These are phyloP conservation scores for Phyllosticta citrichinensis DNA, from an alignment of 2,329 filamentous ascomycete species.

Conservation along the genomic window DNA sequence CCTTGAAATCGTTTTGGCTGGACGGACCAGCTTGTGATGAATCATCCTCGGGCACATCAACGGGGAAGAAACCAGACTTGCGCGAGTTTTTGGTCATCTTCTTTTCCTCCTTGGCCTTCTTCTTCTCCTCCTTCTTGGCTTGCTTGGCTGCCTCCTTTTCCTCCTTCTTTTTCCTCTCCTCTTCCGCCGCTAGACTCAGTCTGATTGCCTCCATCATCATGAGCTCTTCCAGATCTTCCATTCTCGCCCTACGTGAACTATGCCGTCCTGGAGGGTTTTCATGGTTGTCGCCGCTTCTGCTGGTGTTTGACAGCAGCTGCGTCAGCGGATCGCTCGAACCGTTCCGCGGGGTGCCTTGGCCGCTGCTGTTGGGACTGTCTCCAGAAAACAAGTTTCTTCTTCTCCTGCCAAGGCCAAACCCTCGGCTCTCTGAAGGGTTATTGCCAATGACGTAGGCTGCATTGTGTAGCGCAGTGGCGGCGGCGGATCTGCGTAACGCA, in stretches of 20 bases:
- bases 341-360: conserved; percentile 33
- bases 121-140: conserved; percentile 75
- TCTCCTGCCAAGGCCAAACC: conserved; percentile 39
- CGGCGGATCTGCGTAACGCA: conserved; percentile 75
- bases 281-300: conserved; percentile 18
- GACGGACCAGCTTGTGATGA: conserved; percentile 34
- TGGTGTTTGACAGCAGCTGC: conserved; percentile 15
- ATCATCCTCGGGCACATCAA: conserved; percentile 16
- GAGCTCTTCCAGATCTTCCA: conserved; percentile 89
- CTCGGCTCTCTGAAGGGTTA: conserved; percentile 34
- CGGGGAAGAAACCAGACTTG: conserved; percentile 44
- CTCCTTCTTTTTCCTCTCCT: conserved; percentile 78
- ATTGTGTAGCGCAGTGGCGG: conserved; percentile 87
- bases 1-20: conserved; percentile 44
- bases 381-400: conserved; percentile 41
- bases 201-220: conserved; percentile 98
- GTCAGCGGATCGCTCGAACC: conserved; percentile 20
- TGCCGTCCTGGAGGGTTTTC: conserved; percentile 20
- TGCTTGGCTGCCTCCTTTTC: conserved; percentile 75
- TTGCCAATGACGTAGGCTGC: conserved; percentile 81
- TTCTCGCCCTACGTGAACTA: conserved; percentile 47
- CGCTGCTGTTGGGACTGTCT: conserved; percentile 37
- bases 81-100: conserved; percentile 61
- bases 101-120: conserved; percentile 52
- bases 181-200: conserved; percentile 80